Evolutionary conservation across 2,329 filamentous ascomycete species (phyloP).

Genomic region (Pseudocercospora cruenta): DNA sequence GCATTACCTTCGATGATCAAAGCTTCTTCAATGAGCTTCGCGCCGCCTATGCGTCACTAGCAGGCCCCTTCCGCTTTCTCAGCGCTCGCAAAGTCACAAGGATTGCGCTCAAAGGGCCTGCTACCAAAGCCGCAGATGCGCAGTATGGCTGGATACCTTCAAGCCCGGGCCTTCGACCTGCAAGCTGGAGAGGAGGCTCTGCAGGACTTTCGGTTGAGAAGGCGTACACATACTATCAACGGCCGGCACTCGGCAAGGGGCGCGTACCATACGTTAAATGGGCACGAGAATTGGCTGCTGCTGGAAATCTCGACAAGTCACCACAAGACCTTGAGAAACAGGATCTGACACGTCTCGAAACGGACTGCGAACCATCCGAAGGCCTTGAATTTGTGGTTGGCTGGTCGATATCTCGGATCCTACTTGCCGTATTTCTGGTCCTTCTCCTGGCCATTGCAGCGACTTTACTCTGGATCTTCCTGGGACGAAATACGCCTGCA

Average conservation of each 20-base stretch:
- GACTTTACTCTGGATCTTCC: constrained; percentile 42
- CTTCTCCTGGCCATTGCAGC: constrained; percentile 36
- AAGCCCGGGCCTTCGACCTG: constrained; percentile 28
- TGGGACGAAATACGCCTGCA: constrained; percentile 35
- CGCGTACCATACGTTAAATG: constrained; percentile 51
- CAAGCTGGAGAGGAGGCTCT: neutral
- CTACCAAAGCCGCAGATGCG: constrained; percentile 32
- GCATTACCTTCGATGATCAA: constrained; percentile 39
- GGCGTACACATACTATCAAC: constrained; percentile 41
- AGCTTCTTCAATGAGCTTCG: constrained; percentile 38
- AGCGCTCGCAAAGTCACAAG: constrained; percentile 37
- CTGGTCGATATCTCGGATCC: constrained; percentile 39
- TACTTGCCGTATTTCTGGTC: constrained; percentile 35
- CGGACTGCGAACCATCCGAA: constrained; percentile 34
- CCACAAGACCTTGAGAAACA: constrained; percentile 12
- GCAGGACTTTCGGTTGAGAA: constrained; percentile 40
- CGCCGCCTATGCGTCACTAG: constrained; percentile 32
- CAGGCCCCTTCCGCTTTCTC: constrained; percentile 33
- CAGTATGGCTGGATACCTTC: constrained; percentile 38
- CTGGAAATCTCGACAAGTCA: constrained; percentile 17
- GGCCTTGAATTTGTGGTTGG: constrained; percentile 43
- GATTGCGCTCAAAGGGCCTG: constrained; percentile 35
- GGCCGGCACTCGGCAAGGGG: constrained; percentile 40
- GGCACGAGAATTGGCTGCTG: constrained; percentile 43
- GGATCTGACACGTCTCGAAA: constrained; percentile 21